These are phyloP conservation scores for Cytospora paraplurivora DNA, from an alignment of 2,329 filamentous ascomycete species.

Conservation along the genomic window DNA sequence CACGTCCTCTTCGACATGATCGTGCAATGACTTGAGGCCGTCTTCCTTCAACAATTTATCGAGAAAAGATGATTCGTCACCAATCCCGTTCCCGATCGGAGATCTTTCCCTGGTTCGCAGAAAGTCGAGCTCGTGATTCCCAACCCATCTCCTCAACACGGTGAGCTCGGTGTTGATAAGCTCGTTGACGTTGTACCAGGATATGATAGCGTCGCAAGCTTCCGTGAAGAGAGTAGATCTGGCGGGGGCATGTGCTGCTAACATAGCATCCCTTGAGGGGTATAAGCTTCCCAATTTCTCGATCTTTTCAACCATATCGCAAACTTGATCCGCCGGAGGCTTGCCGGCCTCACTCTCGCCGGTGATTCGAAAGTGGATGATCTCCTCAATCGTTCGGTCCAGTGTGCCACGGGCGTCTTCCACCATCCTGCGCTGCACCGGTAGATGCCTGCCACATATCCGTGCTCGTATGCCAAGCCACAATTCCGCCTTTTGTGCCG, in stretches of 20 bases:
- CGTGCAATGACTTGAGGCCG: constrained; percentile 86
- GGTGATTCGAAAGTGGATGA: constrained; percentile 92
- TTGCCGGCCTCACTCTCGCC: constrained; percentile 91
- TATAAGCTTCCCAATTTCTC: constrained; percentile 86
- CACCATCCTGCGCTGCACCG: constrained; percentile 82
- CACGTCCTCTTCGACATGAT: constrained; percentile 56
- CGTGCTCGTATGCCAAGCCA: constrained; percentile 89
- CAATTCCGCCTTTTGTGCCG: constrained; percentile 75
- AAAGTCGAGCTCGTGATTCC: constrained; percentile 93
- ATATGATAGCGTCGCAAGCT: constrained; percentile 84
- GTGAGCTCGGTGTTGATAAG: constrained; percentile 93
- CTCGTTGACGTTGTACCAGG: constrained; percentile 96
- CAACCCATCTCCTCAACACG: constrained; percentile 94
- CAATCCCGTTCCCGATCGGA: constrained; percentile 70
- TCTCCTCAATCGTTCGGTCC: constrained; percentile 77
- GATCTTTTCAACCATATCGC: constrained; percentile 86
- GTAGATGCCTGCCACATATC: constrained; percentile 78
- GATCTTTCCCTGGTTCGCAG: constrained; percentile 71
- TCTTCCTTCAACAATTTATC: constrained; percentile 96
- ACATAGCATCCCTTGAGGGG: constrained; percentile 75
- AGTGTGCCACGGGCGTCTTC: constrained; percentile 79
- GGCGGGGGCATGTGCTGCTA: constrained; percentile 73
- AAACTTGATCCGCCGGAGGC: constrained; percentile 82
- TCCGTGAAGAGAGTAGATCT: constrained; percentile 76
- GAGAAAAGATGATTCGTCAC: constrained; percentile 90